Evolutionary conservation across 768 basidiomycete genomes (phyloP).

Genomic region (Ramaria sp.): DNA sequence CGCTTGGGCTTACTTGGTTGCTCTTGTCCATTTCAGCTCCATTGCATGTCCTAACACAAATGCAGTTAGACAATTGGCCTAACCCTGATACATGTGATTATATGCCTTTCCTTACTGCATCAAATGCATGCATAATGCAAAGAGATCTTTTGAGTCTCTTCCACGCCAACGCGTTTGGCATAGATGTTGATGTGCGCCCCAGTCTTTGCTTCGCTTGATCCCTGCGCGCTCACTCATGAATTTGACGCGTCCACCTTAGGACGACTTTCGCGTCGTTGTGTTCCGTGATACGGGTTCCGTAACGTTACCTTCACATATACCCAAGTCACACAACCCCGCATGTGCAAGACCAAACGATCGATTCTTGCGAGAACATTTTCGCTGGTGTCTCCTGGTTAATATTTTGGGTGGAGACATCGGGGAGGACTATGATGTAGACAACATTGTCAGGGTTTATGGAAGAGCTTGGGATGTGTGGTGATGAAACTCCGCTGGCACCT

Average conservation of each 20-base stretch:
- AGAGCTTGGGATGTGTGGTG: not conserved
- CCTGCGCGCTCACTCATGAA: too few relatives aligned
- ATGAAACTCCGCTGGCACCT: not conserved
- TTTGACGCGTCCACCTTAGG: not conserved
- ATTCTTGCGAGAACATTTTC: not conserved
- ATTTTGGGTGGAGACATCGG: not conserved
- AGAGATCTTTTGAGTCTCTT: not conserved
- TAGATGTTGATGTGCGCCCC: not conserved
- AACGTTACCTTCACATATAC: not conserved
- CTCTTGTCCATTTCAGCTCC: not conserved
- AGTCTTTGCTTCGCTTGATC: not conserved
- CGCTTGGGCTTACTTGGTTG: not conserved
- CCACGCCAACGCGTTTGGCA: not conserved
- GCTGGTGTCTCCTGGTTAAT: not conserved
- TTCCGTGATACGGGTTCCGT: not conserved
- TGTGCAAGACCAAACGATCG: not conserved
- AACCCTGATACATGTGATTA: not conserved
- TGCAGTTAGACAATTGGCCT: not conserved
- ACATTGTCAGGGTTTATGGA: not conserved
- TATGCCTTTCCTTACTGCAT: not conserved
- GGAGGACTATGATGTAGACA: not conserved
- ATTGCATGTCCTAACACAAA: not conserved
- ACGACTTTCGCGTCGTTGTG: not conserved
- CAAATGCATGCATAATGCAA: not conserved
- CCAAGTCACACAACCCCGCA: not conserved